phyloP scores from a whole-genome alignment of 805 yeast genomes.

The Pichia scutulata region DNA sequence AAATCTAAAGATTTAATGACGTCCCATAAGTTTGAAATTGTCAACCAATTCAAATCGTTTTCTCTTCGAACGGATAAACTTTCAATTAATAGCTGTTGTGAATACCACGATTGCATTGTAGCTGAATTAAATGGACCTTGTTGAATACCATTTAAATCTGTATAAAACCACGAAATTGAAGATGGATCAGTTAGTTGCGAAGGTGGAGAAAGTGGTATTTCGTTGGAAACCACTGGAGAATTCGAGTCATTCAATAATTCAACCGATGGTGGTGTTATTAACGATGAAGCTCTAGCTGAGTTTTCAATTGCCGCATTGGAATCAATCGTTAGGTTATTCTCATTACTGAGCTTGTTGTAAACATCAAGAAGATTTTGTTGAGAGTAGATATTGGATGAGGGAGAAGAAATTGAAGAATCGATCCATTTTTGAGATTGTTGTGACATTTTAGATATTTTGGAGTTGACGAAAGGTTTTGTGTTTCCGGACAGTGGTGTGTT shows the following conservation, averaged over 20 bases:
- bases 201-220: not conserved
- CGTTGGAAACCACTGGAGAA: not conserved
- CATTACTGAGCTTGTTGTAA: not conserved
- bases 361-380: not conserved
- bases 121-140: slow-evolving; percentile 79
- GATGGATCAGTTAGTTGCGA: not conserved
- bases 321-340: not conserved
- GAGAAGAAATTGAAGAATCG: not conserved
- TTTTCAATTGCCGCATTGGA: slow-evolving; percentile 1
- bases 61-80: slow-evolving; percentile 52
- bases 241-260: not conserved
- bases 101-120: slow-evolving; percentile 74
- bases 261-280: slow-evolving; percentile 1
- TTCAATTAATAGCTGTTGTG: slow-evolving; percentile 48
- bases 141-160: slow-evolving; percentile 59
- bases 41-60: slow-evolving; percentile 41
- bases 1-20: not conserved
- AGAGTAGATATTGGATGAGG: not conserved
- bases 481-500: not conserved
- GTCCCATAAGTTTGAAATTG: slow-evolving; percentile 43
- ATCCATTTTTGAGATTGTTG: not conserved
- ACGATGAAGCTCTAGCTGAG: slow-evolving; percentile 2
- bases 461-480: not conserved
- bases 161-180: slow-evolving; percentile 52
- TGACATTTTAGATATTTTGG: not conserved